A percentile compares a stretch with the other conserved stretches of the same genome.
phyloP scores from a whole-genome alignment of 192 early-diverging fungal genomes.

The Linnemannia zychae region DNA sequence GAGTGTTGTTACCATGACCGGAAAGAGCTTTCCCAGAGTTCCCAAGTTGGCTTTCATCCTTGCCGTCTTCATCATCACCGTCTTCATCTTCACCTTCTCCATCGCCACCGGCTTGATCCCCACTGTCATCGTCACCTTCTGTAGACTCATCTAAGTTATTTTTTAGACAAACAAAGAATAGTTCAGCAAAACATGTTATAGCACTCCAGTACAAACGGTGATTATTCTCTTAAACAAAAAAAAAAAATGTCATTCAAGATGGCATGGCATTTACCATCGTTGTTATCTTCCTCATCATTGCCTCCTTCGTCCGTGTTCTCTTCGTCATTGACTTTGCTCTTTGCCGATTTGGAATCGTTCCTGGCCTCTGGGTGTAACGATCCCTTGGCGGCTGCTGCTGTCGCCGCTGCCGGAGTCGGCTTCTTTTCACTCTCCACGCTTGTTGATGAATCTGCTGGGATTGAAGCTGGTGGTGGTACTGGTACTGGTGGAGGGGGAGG shows the following conservation, averaged over 20 bases:
- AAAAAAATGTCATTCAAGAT: background rate
- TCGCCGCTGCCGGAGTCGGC: background rate
- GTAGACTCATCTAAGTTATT: background rate
- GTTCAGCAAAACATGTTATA: background rate
- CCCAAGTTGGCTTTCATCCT: background rate
- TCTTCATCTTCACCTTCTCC: slow-evolving; percentile 3
- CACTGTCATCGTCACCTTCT: background rate
- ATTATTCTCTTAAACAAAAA: background rate
- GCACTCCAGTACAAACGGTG: background rate
- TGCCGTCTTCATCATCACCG: background rate
- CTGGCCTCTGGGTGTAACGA: background rate
- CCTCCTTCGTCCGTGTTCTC: background rate
- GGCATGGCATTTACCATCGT: background rate
- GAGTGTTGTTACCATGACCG: background rate
- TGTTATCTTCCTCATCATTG: background rate
- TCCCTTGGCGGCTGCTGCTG: background rate
- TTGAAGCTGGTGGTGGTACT: background rate
- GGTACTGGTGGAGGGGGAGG: background rate
- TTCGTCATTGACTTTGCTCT: background rate
- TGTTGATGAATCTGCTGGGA: background rate
- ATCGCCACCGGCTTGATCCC: background rate
- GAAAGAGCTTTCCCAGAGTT: slow-evolving; percentile 1
- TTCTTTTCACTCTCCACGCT: background rate
- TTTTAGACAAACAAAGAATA: background rate
- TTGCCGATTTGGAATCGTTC: slow-evolving; percentile 2